phyloP scores from a whole-genome alignment of 2,329 filamentous ascomycete genomes.

The Talaromyces sp. region DNA sequence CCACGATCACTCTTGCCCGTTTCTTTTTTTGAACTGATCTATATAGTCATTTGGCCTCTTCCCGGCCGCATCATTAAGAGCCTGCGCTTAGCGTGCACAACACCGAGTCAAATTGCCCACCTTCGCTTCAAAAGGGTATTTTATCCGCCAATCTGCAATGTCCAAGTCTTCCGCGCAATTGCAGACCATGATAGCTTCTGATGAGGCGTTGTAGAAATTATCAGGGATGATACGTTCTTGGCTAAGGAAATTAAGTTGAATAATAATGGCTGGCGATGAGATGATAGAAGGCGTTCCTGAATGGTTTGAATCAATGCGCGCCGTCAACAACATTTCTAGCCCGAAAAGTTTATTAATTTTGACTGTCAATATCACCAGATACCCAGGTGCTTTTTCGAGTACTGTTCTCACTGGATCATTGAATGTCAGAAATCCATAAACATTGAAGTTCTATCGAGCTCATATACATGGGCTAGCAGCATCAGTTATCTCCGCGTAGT shows the following conservation, averaged over 20 bases:
- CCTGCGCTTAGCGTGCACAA: slow-evolving; percentile 25
- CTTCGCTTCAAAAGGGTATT: slow-evolving; percentile 39
- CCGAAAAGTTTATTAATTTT: too few relatives aligned
- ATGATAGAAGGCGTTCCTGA: not conserved
- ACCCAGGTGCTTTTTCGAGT: too few relatives aligned
- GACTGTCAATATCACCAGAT: too few relatives aligned
- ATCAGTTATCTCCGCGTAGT: not conserved
- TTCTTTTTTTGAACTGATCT: not conserved
- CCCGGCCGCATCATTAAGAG: slow-evolving; percentile 28
- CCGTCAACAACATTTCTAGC: too few relatives aligned
- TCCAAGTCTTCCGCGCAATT: slow-evolving; percentile 37
- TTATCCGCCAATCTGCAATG: slow-evolving; percentile 41
- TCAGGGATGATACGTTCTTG: slow-evolving; percentile 28
- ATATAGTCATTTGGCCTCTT: slow-evolving; percentile 14
- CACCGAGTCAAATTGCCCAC: slow-evolving; percentile 14
- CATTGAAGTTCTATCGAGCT: too few relatives aligned
- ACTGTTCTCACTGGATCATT: too few relatives aligned
- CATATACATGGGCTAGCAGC: too few relatives aligned
- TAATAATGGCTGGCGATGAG: too few relatives aligned
- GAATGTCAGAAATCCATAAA: too few relatives aligned
- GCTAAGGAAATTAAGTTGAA: not conserved
- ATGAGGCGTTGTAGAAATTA: slow-evolving; percentile 34
- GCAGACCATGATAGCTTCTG: slow-evolving; percentile 36
- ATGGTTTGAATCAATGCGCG: not conserved
- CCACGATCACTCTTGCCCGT: not conserved